These are phyloP conservation scores for Mucor ambiguus DNA, from an alignment of 371 early-diverging fungal species.

Conservation along the genomic window DNA sequence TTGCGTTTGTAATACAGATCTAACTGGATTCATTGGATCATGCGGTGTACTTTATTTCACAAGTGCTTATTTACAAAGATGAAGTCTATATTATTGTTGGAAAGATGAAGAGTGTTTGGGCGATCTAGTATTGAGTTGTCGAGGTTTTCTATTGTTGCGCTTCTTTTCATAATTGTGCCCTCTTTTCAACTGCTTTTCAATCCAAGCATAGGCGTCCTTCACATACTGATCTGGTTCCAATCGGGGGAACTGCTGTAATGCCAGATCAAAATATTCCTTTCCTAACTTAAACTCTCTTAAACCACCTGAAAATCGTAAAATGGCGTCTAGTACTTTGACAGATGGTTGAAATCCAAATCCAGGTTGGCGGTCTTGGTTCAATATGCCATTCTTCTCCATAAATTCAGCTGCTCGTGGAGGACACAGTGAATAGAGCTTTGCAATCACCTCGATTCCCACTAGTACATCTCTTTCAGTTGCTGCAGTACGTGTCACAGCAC, in stretches of 20 bases:
- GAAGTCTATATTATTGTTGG: not conserved
- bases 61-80: not conserved
- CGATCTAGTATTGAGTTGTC: not conserved
- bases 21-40: not conserved
- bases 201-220: constrained; percentile 12
- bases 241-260: constrained; percentile 25
- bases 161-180: constrained; percentile 7
- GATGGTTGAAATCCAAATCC: constrained; percentile 28
- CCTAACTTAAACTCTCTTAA: constrained; percentile 28
- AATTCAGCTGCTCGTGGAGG: constrained; percentile 19
- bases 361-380: not conserved
- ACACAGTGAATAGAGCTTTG: constrained; percentile 29
- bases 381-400: constrained; percentile 10
- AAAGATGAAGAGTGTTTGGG: not conserved
- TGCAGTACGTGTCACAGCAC: constrained; percentile 28
- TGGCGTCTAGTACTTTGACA: constrained; percentile 25
- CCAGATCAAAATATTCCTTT: constrained; percentile 29
- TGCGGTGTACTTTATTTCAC: not conserved
- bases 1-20: not conserved
- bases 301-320: constrained; percentile 34
- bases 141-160: not conserved
- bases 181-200: constrained; percentile 8
- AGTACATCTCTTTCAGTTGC: constrained; percentile 17
- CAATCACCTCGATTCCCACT: constrained; percentile 24
- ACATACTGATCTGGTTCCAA: constrained; percentile 26